Conservation (phyloP, 2,329 filamentous ascomycete species). For the Alternaria solani region DNA sequence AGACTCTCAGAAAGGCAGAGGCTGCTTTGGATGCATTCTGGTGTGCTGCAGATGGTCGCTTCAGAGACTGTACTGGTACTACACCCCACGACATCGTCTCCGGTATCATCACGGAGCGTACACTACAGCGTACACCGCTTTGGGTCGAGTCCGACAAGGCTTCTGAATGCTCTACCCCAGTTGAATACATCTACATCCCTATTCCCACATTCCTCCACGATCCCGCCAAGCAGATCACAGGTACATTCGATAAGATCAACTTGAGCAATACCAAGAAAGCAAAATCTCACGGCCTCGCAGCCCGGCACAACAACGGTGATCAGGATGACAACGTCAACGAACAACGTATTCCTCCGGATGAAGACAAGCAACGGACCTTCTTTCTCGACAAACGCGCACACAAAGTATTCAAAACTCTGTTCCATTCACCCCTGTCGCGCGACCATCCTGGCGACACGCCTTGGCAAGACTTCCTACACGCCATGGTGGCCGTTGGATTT, state of each 20-base stretch:
- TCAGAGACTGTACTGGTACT: neutral
- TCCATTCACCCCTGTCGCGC: conserved; percentile 41
- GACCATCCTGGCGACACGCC: conserved; percentile 58
- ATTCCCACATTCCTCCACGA: conserved; percentile 16
- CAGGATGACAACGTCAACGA: neutral
- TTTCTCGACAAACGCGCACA: conserved; percentile 48
- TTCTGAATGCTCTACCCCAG: neutral
- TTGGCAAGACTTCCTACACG: conserved; percentile 64
- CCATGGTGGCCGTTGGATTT: conserved; percentile 62
- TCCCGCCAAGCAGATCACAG: conserved; percentile 18
- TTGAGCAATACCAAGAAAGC: neutral
- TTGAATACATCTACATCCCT: conserved; percentile 1
- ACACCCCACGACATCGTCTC: conserved; percentile 9
- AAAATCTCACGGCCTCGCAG: neutral
- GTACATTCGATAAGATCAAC: conserved; percentile 3
- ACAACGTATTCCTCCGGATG: too few relatives aligned
- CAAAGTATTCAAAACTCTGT: conserved; percentile 56
- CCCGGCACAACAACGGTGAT: neutral
- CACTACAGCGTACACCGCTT: conserved; percentile 57
- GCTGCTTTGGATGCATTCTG: conserved; percentile 58
- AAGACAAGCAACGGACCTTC: conserved; percentile 28
- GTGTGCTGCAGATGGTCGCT: conserved; percentile 40
- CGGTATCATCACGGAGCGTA: conserved; percentile 40
- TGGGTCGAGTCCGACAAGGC: conserved; percentile 53
- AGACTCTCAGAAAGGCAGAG: conserved; percentile 54